phyloP scores from a whole-genome alignment of 2,329 filamentous ascomycete genomes.

The Balansia obtecta region DNA sequence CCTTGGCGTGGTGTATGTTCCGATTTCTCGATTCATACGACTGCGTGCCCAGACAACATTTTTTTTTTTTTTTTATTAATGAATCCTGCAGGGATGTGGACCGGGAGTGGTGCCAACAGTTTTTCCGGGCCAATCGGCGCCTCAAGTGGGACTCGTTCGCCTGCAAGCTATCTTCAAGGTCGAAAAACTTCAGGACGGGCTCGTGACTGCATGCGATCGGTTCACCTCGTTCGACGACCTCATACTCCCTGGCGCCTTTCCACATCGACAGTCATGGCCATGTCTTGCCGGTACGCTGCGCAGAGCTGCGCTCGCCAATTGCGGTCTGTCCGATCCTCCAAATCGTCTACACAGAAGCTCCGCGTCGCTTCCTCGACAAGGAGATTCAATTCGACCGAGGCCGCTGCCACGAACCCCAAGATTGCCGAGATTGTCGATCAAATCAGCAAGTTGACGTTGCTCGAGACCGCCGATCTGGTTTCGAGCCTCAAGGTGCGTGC shows the following conservation, averaged over 20 bases:
- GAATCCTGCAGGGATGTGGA: slow-evolving; percentile 10
- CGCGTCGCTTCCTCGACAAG: slow-evolving; percentile 40
- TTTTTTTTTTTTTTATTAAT: slow-evolving; percentile 24
- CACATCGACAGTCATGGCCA: slow-evolving; percentile 38
- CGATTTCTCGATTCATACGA: neutral
- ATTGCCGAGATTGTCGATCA: slow-evolving; percentile 92
- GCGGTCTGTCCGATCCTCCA: slow-evolving; percentile 34
- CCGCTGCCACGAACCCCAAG: slow-evolving; percentile 65
- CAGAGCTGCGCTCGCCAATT: slow-evolving; percentile 53
- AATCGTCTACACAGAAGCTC: slow-evolving; percentile 34
- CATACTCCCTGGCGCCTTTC: slow-evolving; percentile 11
- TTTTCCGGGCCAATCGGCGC: slow-evolving; percentile 25
- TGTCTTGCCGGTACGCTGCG: slow-evolving; percentile 50
- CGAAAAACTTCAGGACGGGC: slow-evolving; percentile 29
- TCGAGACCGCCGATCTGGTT: slow-evolving; percentile 95
- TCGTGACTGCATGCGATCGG: slow-evolving; percentile 12
- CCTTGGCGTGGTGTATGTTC: slow-evolving; percentile 14
- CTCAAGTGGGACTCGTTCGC: slow-evolving; percentile 1
- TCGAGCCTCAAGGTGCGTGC: slow-evolving; percentile 75
- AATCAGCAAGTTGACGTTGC: slow-evolving; percentile 92
- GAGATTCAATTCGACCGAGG: slow-evolving; percentile 83
- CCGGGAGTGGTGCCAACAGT: slow-evolving; percentile 21
- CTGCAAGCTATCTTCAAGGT: slow-evolving; percentile 16
- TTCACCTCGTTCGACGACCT: slow-evolving; percentile 1
- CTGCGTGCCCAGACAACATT: slow-evolving; percentile 5